Conservation (phyloP, 2,329 filamentous ascomycete genomes). For the Drechslerella stenobrocha region DNA sequence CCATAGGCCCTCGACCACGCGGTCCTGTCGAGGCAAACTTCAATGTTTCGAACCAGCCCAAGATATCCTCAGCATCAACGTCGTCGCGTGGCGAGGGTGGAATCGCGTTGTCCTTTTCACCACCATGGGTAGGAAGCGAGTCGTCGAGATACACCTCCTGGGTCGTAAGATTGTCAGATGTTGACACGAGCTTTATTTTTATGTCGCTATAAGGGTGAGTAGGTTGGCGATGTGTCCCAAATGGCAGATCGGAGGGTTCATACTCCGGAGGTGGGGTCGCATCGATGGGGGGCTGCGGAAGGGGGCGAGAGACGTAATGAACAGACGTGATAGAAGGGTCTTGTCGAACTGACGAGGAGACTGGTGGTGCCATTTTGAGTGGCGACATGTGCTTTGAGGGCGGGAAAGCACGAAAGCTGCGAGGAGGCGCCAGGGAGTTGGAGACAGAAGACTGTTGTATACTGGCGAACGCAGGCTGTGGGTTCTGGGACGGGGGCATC, state of each 20-base stretch:
- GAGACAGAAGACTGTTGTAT: conserved; percentile 1
- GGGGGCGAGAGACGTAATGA: conserved; percentile 36
- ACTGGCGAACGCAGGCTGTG: background rate
- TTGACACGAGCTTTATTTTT: conserved; percentile 34
- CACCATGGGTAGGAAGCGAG: conserved; percentile 19
- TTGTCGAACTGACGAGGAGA: conserved; percentile 25
- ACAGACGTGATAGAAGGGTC: conserved; percentile 21
- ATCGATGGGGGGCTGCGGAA: conserved; percentile 37
- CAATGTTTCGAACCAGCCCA: conserved; percentile 45
- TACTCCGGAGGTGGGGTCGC: conserved; percentile 44
- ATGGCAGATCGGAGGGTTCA: conserved; percentile 22
- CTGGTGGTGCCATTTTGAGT: conserved; percentile 39
- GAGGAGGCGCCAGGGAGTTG: conserved; percentile 20
- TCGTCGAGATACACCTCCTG: conserved; percentile 42
- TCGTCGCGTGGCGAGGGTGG: conserved; percentile 39
- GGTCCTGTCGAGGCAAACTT: conserved; percentile 39
- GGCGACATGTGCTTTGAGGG: conserved; percentile 38
- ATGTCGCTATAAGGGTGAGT: conserved; percentile 22
- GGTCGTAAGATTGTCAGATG: conserved; percentile 17
- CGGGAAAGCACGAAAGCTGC: conserved; percentile 32
- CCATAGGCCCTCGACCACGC: conserved; percentile 34
- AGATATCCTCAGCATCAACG: conserved; percentile 41
- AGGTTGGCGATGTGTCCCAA: conserved; percentile 8
- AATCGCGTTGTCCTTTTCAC: conserved; percentile 13
- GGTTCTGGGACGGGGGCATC: conserved; percentile 23